Percentiles rank a stretch among this genome's conserved stretches.
Evolutionary conservation across 2,329 filamentous ascomycete species (phyloP).

Genomic region (Botryotinia convoluta): DNA sequence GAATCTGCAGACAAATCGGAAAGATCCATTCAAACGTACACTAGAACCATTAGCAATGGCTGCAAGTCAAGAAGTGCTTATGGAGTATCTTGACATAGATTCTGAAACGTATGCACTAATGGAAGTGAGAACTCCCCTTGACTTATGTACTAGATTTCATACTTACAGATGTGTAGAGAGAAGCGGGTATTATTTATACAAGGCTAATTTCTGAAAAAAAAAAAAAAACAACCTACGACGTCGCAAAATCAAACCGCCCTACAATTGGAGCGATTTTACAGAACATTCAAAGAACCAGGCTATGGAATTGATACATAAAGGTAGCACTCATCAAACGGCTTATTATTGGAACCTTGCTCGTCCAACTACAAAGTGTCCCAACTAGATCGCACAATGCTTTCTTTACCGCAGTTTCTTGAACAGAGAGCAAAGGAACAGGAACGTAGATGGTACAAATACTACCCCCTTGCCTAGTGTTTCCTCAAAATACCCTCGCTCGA

Average conservation of each 20-base stretch:
- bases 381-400: conserved; percentile 39
- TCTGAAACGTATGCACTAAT: conserved; percentile 33
- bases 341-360: conserved; percentile 35
- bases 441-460: no score
- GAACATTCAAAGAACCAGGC: conserved; percentile 36
- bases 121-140: conserved; percentile 30
- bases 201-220: conserved; percentile 34
- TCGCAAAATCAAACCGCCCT: no score
- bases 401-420: conserved; percentile 27
- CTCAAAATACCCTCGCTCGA: no score
- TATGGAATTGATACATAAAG: conserved; percentile 28
- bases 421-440: not conserved
- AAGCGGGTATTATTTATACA: conserved; percentile 34
- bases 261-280: conserved; percentile 36
- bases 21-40: not conserved
- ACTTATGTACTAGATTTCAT: not conserved
- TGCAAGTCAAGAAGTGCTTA: conserved; percentile 34
- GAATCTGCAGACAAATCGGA: not conserved
- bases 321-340: conserved; percentile 27
- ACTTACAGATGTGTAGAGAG: conserved; percentile 28
- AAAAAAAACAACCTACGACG: no score
- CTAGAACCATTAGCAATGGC: conserved; percentile 32
- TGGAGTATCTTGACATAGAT: conserved; percentile 32
- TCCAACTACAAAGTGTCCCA: conserved; percentile 27
- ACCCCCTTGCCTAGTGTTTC: no score